Evolutionary conservation across 495 filamentous ascomycete species (phyloP), one percentile per base, ranked within the genome.

Genomic region (Penicillium chermesinum): DNA sequence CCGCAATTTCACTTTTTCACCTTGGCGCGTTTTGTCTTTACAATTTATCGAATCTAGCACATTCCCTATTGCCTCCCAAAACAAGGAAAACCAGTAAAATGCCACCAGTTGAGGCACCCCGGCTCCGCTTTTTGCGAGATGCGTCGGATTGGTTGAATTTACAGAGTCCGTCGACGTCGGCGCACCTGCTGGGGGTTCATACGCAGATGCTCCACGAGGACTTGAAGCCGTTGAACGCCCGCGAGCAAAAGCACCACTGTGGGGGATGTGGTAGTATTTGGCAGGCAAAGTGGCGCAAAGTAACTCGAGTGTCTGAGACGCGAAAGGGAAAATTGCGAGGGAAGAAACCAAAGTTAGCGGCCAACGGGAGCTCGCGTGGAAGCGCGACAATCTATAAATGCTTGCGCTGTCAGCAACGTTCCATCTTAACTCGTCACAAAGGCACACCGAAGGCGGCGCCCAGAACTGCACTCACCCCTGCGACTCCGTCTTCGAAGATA

Each of bases 221-320:
- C 10, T 54, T 52, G 1, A 72, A 63, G 36, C 46, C 65, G 5
- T 57, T 74, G 34, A 71, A 71, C 33, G 52, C 55, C 21, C 67
- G 57, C 8, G 64, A 69, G 22, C 65, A 69, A 18, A 69, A 70
- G 41, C 41, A 61, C 19, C 59, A 67, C 36, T 83, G 79, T 53
- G 68, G 66, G 17, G 70, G 73, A 14, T 83, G 79, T 62, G 79
- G 79, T 41, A 73, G 61, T 53, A 49, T 69, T 41, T 62, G 78
- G 57, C 51, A 72, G 16, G 55, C 64, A 13, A 70, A 73, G 52
- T 67, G 50, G 49, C 75, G 70, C 18, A 71, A 70, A 53, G 47
- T 56, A 13, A 55, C 58, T 21, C 48, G 57, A 13, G 44, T 66
- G 34, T 54, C 25, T 30, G 25, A 10, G 25, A 30, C 10, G n/a